These are phyloP conservation scores for Yarrowia sp. DNA, from an alignment of 805 yeast genomes.

Conservation along the genomic window DNA sequence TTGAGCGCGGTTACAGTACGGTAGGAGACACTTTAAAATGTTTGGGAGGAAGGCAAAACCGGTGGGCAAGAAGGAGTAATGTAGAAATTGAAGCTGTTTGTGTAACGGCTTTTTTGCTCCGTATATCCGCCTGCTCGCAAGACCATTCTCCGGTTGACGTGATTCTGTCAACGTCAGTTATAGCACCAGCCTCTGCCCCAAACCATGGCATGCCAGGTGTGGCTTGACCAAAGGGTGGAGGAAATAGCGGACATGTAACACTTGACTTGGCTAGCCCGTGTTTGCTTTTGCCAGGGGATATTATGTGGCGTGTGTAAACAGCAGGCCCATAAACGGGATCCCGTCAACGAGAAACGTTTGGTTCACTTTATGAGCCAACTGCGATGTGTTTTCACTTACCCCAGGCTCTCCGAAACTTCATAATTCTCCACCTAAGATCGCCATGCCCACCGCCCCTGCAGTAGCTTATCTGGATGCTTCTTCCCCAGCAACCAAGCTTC, in stretches of 20 bases:
- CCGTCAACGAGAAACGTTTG: no score
- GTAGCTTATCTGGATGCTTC: neutral
- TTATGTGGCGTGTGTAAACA: neutral
- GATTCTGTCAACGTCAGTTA: neutral
- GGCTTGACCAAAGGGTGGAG: neutral
- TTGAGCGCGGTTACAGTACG: neutral
- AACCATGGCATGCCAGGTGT: neutral
- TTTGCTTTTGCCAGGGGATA: neutral
- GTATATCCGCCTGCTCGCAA: no score
- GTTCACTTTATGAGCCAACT: no score
- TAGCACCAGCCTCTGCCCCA: neutral
- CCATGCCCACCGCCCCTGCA: conserved; percentile 8
- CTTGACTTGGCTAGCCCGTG: neutral
- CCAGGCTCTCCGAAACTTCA: neutral
- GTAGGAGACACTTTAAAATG: no score
- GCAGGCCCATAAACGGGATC: neutral
- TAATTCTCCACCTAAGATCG: neutral
- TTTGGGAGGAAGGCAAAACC: no score
- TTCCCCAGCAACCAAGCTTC: neutral
- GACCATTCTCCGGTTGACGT: neutral
- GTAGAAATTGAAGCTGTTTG: neutral
- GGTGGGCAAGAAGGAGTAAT: no score
- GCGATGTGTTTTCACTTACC: neutral
- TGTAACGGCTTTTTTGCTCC: no score
- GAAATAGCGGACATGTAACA: conserved; percentile 8